phyloP scores from a whole-genome alignment of 192 early-diverging fungal genomes.

The Chytriomyces confervae region DNA sequence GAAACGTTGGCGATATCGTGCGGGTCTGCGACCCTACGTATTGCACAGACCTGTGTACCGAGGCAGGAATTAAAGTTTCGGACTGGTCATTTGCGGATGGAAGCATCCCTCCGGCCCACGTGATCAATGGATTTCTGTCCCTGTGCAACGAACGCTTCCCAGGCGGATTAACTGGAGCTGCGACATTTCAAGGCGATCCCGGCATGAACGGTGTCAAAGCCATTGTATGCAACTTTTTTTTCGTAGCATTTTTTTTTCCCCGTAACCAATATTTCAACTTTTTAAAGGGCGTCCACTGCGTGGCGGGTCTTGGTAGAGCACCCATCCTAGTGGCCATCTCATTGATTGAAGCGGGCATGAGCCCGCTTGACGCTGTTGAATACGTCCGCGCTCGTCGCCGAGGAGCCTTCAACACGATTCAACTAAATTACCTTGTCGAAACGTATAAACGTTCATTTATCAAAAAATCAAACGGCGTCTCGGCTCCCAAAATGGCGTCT shows the following conservation, averaged over 20 bases:
- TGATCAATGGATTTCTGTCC: slow-evolving; percentile 70
- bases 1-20: slow-evolving; percentile 76
- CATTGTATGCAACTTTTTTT: no score
- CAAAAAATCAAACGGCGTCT: slow-evolving; percentile 1
- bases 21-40: slow-evolving; percentile 90
- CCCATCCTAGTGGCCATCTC: slow-evolving; percentile 79
- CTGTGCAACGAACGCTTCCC: slow-evolving; percentile 66
- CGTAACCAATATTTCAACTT: no score
- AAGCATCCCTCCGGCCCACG: slow-evolving; percentile 58
- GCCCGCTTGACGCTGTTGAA: slow-evolving; percentile 72
- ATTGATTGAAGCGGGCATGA: slow-evolving; percentile 77
- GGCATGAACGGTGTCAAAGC: slow-evolving; percentile 1
- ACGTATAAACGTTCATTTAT: slow-evolving; percentile 16
- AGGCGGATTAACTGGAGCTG: slow-evolving; percentile 21
- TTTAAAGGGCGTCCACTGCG: slow-evolving; percentile 69
- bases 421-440: slow-evolving; percentile 68
- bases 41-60: slow-evolving; percentile 53
- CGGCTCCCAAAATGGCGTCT: neutral
- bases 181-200: neutral
- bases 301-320: slow-evolving; percentile 72
- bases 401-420: slow-evolving; percentile 76
- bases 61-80: slow-evolving; percentile 65
- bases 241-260: no score
- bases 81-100: slow-evolving; percentile 44
- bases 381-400: slow-evolving; percentile 70